Base-by-base conservation (phyloP, 2,329 filamentous ascomycete genomes). In the Fusarium poae region DNA sequence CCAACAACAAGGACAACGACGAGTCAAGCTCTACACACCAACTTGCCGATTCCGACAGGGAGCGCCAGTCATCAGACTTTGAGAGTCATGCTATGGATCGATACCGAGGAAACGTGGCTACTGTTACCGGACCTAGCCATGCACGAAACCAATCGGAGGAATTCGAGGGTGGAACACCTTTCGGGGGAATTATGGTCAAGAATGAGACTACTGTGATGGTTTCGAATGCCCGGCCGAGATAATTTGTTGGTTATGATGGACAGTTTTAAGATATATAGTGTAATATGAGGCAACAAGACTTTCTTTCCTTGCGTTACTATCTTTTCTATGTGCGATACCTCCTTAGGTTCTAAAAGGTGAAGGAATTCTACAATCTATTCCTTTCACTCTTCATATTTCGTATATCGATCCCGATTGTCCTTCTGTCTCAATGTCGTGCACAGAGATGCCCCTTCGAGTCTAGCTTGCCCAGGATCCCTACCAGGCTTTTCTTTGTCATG, bases 151-250 rank as follows among this genome's bases (percentile, higher is more conserved):
- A 52, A 49, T 27, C 54, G 3, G 61, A 66, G 6, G 50, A 61
- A 0, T 65, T 54, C 3, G 43, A 27, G 6, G 35, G 13, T 5
- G 20, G 42, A 7, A 25, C 65, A 1, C 30, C 42, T 0, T 57
- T 66, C 4, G 58, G 53, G 2, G 72, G 72, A 8, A 74, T 74
- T 2, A 65, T 73, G 57, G 72, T 74, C 2, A 74, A 72, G 60
- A 74, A 73, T 20, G 70, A 74, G 30, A 74, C 71, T 0, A 61
- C 34, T 13, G 65, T 73, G 1, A 46, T 32, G 3, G 49, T 72
- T 4, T 70, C 70, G 12, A 67, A 10, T 51, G 48, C 48, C 10
- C 25, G 48, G n/a, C 15, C 11, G 34, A 15, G 18, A n/a, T 34
- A 15, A 15, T 20, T 51, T 20, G 32, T 29, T 20, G 4, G 13